A percentile compares a stretch with the other conserved stretches of the same genome.
Conservation (phyloP, 768 basidiomycete species). For the Cubamyces sp. region DNA sequence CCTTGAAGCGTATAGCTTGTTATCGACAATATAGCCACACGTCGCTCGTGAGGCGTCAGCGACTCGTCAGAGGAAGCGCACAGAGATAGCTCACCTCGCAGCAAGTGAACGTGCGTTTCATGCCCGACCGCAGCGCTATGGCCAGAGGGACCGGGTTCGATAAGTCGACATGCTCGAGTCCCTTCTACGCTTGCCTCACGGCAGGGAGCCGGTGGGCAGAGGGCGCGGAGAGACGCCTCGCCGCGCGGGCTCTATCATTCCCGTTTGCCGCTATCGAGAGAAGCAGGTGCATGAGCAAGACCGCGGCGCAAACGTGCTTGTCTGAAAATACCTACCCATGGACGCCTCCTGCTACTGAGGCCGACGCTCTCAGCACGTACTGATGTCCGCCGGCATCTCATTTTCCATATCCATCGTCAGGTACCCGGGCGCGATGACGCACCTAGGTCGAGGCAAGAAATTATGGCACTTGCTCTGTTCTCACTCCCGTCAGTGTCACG, state of each 20-base stretch:
- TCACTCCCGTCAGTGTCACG: background rate
- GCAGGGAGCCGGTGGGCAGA: conserved; percentile 15
- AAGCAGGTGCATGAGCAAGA: conserved; percentile 8
- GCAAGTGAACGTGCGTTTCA: conserved; percentile 12
- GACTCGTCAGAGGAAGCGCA: background rate
- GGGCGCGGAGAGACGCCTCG: conserved; percentile 19
- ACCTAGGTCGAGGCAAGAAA: background rate
- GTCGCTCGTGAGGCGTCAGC: background rate
- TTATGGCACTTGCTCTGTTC: background rate
- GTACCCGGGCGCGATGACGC: background rate
- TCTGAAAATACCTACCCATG: conserved; percentile 15
- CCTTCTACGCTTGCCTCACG: conserved; percentile 8
- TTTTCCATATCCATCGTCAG: background rate
- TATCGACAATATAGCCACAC: conserved; percentile 1
- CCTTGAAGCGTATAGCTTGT: conserved; percentile 26
- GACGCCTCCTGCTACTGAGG: background rate
- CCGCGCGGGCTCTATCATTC: conserved; percentile 12
- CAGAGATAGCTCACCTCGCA: background rate
- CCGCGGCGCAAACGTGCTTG: conserved; percentile 10
- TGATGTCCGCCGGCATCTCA: background rate
- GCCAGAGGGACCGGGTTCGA: background rate
- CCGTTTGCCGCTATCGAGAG: conserved; percentile 18
- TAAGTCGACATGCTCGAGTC: conserved; percentile 2
- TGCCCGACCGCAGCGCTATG: background rate
- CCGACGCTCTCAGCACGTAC: background rate